phyloP scores from a whole-genome alignment of 1,139 yeast species.

The Arxiozyma heterogenica region DNA sequence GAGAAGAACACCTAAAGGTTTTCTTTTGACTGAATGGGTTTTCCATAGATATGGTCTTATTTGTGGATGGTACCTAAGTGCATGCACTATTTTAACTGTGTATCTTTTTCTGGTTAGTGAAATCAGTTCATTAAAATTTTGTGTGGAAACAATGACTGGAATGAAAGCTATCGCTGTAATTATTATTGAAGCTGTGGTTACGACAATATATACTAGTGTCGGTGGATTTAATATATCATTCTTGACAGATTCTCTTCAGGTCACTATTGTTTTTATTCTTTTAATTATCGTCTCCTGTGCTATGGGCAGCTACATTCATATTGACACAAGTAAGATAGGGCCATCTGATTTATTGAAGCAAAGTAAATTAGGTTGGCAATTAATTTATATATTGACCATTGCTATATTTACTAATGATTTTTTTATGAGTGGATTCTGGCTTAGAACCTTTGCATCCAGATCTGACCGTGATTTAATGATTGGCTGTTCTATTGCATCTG shows the following conservation, averaged over 20 bases:
- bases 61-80: conserved; percentile 66
- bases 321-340: conserved; percentile 54
- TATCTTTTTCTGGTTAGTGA: conserved; percentile 85
- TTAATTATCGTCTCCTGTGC: conserved; percentile 68
- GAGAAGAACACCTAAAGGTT: conserved; percentile 77
- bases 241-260: conserved; percentile 81
- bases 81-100: conserved; percentile 77
- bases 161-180: conserved; percentile 72
- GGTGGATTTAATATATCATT: conserved; percentile 91
- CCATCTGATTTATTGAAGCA: conserved; percentile 58
- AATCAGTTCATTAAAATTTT: conserved; percentile 67
- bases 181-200: conserved; percentile 79
- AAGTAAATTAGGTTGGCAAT: conserved; percentile 78
- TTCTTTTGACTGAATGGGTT: conserved; percentile 93
- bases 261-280: conserved; percentile 58
- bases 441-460: conserved; percentile 83
- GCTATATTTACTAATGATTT: conserved; percentile 88
- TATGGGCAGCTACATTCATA: conserved; percentile 66
- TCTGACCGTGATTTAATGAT: conserved; percentile 65
- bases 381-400: conserved; percentile 70
- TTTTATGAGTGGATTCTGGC: conserved; percentile 88
- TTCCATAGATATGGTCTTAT: conserved; percentile 66
- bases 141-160: conserved; percentile 70
- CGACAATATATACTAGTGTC: conserved; percentile 74
- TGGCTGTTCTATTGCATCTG: conserved; percentile 67